Conservation (phyloP, 2,329 filamentous ascomycete species). For the Pestalotiopsis sp. region DNA sequence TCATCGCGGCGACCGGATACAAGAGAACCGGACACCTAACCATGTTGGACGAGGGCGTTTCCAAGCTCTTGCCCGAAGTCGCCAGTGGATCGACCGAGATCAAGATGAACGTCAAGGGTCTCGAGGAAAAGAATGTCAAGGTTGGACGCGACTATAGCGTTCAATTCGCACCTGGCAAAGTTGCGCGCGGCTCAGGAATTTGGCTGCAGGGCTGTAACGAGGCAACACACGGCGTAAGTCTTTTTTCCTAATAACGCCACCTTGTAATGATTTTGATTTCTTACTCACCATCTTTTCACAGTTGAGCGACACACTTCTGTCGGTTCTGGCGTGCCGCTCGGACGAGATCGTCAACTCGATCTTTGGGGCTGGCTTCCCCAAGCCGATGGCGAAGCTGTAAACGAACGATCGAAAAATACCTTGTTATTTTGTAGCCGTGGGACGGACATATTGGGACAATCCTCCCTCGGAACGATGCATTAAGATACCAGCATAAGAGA, state of each 20-base stretch:
- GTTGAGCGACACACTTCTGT: slow-evolving; percentile 81
- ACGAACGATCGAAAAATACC: not conserved
- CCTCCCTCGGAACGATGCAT: not conserved
- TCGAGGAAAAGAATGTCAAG: slow-evolving; percentile 49
- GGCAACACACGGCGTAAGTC: slow-evolving; percentile 83
- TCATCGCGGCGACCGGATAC: slow-evolving; percentile 90
- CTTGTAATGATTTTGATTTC: not conserved
- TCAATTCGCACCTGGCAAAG: slow-evolving; percentile 66
- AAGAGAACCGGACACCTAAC: slow-evolving; percentile 74
- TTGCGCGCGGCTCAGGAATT: slow-evolving; percentile 75
- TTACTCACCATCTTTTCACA: slow-evolving; percentile 29
- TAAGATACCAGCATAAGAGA: slow-evolving; percentile 6
- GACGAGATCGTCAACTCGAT: slow-evolving; percentile 79
- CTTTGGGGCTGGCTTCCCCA: slow-evolving; percentile 48
- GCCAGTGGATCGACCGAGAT: slow-evolving; percentile 6
- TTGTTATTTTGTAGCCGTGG: not conserved
- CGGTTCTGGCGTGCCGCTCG: slow-evolving; percentile 73
- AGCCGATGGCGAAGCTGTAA: slow-evolving; percentile 4
- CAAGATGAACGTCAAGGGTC: slow-evolving; percentile 28
- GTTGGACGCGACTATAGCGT: slow-evolving; percentile 81
- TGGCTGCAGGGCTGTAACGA: slow-evolving; percentile 97
- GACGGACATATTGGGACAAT: not conserved
- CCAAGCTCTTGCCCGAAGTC: slow-evolving; percentile 62
- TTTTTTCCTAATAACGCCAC: not conserved
- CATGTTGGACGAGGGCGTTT: slow-evolving; percentile 66